Base-by-base conservation (phyloP, 352 stramenopile genomes). In the Globisporangium parvum region DNA sequence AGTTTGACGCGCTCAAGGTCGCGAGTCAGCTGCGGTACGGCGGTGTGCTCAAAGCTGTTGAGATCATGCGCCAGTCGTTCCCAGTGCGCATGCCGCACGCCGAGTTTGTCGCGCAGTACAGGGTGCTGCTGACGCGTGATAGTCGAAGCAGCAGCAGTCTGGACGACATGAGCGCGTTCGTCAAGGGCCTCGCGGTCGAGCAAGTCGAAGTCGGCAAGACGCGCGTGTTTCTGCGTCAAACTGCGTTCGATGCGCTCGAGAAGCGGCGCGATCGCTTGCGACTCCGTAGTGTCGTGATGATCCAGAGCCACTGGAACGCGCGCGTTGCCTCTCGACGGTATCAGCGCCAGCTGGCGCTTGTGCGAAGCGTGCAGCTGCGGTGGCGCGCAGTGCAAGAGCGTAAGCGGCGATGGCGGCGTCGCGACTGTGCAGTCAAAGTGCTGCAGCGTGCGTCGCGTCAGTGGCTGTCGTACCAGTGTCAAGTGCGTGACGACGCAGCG, bases 1-100 rank as follows among this genome's bases (percentile, higher is more conserved):
- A 82, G n/a, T 99, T 99, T 66, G 80, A 96, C 20, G 69, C 77
- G 51, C 47, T 47, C 17, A 88, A 91, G 47, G 75, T 96, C 3
- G 79, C 86, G 11, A 77, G 66, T 31, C 86, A 96, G 64, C 60
- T 96, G 23, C 70, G 82, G 4, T 95, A 93, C 51, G 85, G 85
- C 33, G 86, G 86, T 20, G 84, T 95, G 3, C 60, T 96, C 18
- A 89, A 95, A 55, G 85, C 84, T 0, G 75, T 95, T 10, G 71
- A 92, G 60, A 89, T 96, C 40, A 87, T 90, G 67, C 77, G 86
- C 2, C 82, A 87, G 47, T 92, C 85, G 2, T 96, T 85, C 51
- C 80, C 84, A 12, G 84, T 90, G 41, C 85, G 87, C 15, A 88
- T 93, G 76, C 60, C 58, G 3, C 85, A 92, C 62, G 47, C 42